These are phyloP conservation scores for Tylopilus rubrobrunneus DNA, from an alignment of 768 basidiomycete genomes.

Conservation along the genomic window DNA sequence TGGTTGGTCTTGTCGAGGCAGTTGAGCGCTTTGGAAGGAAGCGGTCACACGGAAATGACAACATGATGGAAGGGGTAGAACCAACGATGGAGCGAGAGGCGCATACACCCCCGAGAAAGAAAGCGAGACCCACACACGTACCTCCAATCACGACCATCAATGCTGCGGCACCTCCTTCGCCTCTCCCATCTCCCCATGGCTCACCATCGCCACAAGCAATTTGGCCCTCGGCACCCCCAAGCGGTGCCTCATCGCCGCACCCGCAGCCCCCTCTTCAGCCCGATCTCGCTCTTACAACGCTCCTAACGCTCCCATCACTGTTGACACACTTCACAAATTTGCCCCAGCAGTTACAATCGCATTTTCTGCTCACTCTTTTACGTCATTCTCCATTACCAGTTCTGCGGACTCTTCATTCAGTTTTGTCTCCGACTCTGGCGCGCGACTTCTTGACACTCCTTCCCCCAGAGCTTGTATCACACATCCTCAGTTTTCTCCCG, in stretches of 20 bases:
- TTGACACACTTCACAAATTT: constrained; percentile 77
- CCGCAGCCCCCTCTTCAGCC: constrained; percentile 74
- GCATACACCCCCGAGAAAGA: constrained; percentile 66
- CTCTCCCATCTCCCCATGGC: constrained; percentile 80
- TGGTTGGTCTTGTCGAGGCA: constrained; percentile 71
- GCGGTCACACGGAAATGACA: constrained; percentile 50
- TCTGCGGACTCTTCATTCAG: constrained; percentile 81
- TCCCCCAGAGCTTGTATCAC: constrained; percentile 88
- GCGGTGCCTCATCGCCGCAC: constrained; percentile 67
- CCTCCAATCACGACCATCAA: constrained; percentile 63
- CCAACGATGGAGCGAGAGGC: constrained; percentile 44
- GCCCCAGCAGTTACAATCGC: constrained; percentile 83
- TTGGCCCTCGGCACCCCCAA: constrained; percentile 82
- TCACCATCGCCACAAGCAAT: constrained; percentile 73
- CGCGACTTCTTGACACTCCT: constrained; percentile 92
- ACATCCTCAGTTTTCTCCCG: constrained; percentile 81
- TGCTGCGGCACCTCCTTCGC: constrained; percentile 77
- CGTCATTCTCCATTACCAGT: constrained; percentile 91
- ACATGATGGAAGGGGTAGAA: constrained; percentile 75
- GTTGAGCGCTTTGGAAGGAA: constrained; percentile 75
- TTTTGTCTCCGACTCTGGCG: constrained; percentile 85
- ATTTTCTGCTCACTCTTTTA: constrained; percentile 88
- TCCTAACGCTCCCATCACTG: constrained; percentile 81
- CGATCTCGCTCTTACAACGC: constrained; percentile 75
- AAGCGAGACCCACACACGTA: constrained; percentile 58